Evolutionary conservation across 2,329 filamentous ascomycete species (phyloP).

Genomic region (Trichoderma oligosporum): DNA sequence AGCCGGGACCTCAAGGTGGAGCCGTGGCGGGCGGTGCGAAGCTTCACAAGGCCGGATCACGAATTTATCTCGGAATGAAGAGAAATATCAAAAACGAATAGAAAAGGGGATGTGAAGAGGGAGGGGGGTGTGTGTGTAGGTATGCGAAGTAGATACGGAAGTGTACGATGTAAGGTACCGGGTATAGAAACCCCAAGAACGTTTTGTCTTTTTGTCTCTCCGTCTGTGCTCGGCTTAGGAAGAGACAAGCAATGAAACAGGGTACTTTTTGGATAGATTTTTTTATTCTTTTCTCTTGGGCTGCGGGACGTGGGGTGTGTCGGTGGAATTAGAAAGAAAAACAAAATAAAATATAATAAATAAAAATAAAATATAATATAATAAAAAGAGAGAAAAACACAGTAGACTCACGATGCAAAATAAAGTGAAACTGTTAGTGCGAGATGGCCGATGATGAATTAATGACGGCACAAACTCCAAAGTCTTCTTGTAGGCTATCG

Average conservation of each 20-base stretch:
- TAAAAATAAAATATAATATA: background rate
- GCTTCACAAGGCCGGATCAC: conserved; percentile 25
- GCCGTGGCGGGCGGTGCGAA: conserved; percentile 22
- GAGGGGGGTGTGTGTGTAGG: conserved; percentile 11
- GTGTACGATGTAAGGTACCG: too few species aligned
- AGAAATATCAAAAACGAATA: background rate
- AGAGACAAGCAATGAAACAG: background rate
- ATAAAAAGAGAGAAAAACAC: background rate
- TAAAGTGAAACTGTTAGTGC: background rate
- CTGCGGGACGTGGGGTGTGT: background rate
- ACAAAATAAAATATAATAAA: background rate
- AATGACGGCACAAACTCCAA: conserved; percentile 14
- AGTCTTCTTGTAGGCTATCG: background rate
- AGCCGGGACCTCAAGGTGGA: too few species aligned
- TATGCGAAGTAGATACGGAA: background rate
- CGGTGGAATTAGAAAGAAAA: background rate
- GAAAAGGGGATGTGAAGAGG: background rate
- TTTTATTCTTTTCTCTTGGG: background rate
- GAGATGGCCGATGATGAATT: conserved; percentile 3
- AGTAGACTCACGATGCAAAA: conserved; percentile 6
- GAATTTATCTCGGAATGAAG: conserved; percentile 36
- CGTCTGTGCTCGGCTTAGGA: conserved; percentile 15
- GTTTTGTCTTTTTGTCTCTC: too few species aligned
- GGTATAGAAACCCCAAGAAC: too few species aligned
- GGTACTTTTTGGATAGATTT: conserved; percentile 1